Evolutionary conservation across 2,329 filamentous ascomycete species (phyloP), one percentile per base, ranked within the genome.

Genomic region (Tolypocladium guangdongense): DNA sequence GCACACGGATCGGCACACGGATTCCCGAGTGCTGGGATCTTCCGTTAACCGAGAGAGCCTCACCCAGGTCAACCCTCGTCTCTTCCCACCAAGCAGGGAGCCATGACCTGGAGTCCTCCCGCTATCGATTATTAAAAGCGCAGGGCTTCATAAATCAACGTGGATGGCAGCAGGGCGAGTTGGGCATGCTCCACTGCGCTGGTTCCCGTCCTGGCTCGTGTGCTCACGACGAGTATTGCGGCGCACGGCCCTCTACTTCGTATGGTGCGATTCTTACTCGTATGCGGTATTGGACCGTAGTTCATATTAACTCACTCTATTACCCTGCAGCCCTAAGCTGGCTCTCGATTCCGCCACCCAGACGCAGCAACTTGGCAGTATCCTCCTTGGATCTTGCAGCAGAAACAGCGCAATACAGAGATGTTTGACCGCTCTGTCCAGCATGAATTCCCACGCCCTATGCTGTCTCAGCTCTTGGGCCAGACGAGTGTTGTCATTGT

Each of bases 241-340:
- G 43, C 50, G 50, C 50, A 51, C 50, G 50, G 50, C 50, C 50
- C 50, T 27, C 35, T n/a, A n/a, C n/a, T 2, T 14, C 24, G n/a
- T n/a, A n/a, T n/a, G n/a, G n/a, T 7, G 38, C 38, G 20, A 24
- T 43, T 22, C n/a, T 43, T n/a, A 22, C 8, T 22, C 37, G 22
- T 35, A n/a, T n/a, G n/a, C n/a, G n/a, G n/a, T n/a, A n/a, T n/a
- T n/a, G n/a, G n/a, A n/a, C n/a, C n/a, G n/a, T n/a, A n/a, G n/a
- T n/a, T n/a, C n/a, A n/a, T n/a, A n/a, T 45, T 45, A 5, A 45
- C 27, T 45, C 41, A 22, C 41, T 45, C 41, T 45, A 7, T 24
- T 10, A 10, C 10, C 3, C n/a, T n/a, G 8, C 16, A 30, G 43
- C 24, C 43, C 43, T 10, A 11, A 30, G 27, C 2, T 4, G 24